Percentiles rank a stretch among this genome's conserved stretches.
Conservation (phyloP, 768 basidiomycete genomes). For the Psilocybe subaeruginosa region DNA sequence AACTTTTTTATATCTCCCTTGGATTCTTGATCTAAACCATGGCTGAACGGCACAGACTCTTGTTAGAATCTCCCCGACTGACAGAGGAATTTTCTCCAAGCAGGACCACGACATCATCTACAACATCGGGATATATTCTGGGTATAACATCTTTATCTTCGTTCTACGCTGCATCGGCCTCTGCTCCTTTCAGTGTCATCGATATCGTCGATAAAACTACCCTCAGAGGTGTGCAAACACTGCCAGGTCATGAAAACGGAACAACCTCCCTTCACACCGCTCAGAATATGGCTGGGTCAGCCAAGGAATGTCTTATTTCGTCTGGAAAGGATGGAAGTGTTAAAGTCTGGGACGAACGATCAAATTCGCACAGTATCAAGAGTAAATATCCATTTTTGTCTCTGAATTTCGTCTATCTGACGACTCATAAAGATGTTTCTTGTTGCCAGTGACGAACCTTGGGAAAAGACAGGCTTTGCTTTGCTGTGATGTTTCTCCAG, state of each 20-base stretch:
- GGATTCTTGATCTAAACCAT: slow-evolving; percentile 3
- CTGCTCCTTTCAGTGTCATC: slow-evolving; percentile 67
- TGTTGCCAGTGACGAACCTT: slow-evolving; percentile 49
- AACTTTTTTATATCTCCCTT: background rate
- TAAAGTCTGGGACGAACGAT: slow-evolving; percentile 76
- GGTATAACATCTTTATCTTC: slow-evolving; percentile 51
- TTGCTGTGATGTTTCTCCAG: slow-evolving; percentile 69
- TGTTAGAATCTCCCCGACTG: slow-evolving; percentile 24
- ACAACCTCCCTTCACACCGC: slow-evolving; percentile 59
- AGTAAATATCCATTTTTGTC: slow-evolving; percentile 45
- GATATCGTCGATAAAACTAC: slow-evolving; percentile 66
- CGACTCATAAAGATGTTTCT: slow-evolving; percentile 37
- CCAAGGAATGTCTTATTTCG: slow-evolving; percentile 55
- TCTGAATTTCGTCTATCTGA: slow-evolving; percentile 27
- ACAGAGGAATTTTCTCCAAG: slow-evolving; percentile 19
- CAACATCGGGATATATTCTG: slow-evolving; percentile 59
- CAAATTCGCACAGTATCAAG: slow-evolving; percentile 52
- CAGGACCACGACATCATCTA: slow-evolving; percentile 17
- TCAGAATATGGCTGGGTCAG: slow-evolving; percentile 40
- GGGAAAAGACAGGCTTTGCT: slow-evolving; percentile 51
- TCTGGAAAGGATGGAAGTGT: slow-evolving; percentile 75
- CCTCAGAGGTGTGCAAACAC: slow-evolving; percentile 45
- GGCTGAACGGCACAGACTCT: slow-evolving; percentile 19
- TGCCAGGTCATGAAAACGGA: slow-evolving; percentile 60
- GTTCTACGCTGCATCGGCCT: slow-evolving; percentile 62